A percentile compares a stretch with the other conserved stretches of the same genome.
These are phyloP conservation scores for Rhodotorula babjevae DNA, from an alignment of 768 basidiomycete genomes.

Conservation along the genomic window DNA sequence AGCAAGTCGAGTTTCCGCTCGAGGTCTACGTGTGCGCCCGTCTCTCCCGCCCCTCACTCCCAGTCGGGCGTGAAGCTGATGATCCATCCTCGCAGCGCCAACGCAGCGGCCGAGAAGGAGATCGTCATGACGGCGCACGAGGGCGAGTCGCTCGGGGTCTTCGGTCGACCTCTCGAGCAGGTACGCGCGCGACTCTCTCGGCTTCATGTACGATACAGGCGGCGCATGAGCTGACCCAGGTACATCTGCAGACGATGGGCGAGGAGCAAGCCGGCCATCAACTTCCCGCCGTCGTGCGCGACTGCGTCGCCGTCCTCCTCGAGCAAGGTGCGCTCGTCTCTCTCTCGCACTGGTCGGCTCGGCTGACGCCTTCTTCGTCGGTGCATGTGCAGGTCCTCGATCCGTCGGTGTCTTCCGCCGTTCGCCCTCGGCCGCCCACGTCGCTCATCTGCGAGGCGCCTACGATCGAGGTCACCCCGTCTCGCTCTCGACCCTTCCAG, in stretches of 20 bases:
- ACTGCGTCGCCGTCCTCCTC: conserved; percentile 13
- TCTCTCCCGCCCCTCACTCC: background rate
- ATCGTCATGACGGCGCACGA: background rate
- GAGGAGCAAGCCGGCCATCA: background rate
- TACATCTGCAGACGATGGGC: conserved; percentile 2
- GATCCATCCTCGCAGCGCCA: background rate
- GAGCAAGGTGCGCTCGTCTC: background rate
- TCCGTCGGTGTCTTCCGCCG: conserved; percentile 35
- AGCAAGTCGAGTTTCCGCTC: conserved; percentile 23
- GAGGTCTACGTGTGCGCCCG: conserved; percentile 31
- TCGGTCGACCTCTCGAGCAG: conserved; percentile 6
- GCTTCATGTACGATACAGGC: too few relatives aligned
- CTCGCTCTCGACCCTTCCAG: conserved; percentile 15
- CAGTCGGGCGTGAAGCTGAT: accelerated
- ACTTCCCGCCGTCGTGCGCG: conserved; percentile 9
- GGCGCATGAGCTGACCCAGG: too few relatives aligned
- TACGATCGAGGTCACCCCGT: conserved; percentile 27
- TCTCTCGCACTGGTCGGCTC: too few relatives aligned
- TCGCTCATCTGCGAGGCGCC: conserved; percentile 13
- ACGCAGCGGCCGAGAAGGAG: background rate
- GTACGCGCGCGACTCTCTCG: too few relatives aligned
- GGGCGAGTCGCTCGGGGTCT: background rate
- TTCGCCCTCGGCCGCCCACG: conserved; percentile 11
- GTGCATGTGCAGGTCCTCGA: background rate
- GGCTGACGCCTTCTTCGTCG: too few relatives aligned